Percentiles rank a stretch among this genome's conserved stretches.
phyloP scores from a whole-genome alignment of 192 early-diverging fungal genomes.

The Coemansia sp. region DNA sequence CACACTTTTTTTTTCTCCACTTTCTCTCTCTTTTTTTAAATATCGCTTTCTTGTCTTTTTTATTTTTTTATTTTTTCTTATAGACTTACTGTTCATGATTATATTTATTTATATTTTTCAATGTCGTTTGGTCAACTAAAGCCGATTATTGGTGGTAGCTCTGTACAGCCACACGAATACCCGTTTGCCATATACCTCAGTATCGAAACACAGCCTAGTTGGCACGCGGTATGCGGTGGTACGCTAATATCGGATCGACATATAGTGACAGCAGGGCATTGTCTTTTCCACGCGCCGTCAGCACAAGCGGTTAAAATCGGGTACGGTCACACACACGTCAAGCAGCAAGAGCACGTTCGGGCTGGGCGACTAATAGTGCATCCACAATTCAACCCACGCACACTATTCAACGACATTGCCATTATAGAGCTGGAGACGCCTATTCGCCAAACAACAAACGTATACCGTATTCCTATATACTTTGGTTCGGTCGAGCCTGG shows the following conservation, averaged over 20 bases:
- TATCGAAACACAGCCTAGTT: constrained; percentile 39
- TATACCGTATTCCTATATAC: constrained; percentile 38
- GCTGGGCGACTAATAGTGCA: constrained; percentile 14
- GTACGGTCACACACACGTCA: constrained; percentile 23
- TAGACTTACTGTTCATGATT: background rate
- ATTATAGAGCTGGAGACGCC: constrained; percentile 30
- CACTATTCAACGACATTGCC: constrained; percentile 52
- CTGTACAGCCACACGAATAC: constrained; percentile 26
- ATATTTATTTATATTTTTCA: background rate
- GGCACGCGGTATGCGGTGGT: constrained; percentile 52
- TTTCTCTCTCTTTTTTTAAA: background rate
- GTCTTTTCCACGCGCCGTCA: constrained; percentile 29
- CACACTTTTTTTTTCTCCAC: no score
- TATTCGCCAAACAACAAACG: background rate
- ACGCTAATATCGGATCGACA: constrained; percentile 38
- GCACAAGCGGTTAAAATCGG: constrained; percentile 21
- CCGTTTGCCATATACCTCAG: constrained; percentile 51
- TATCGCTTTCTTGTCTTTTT: background rate
- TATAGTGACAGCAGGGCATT: constrained; percentile 55
- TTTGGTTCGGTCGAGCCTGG: constrained; percentile 31
- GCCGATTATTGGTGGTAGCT: constrained; percentile 45
- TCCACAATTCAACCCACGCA: constrained; percentile 28
- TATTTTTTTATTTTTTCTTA: background rate
- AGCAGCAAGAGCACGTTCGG: constrained; percentile 6
- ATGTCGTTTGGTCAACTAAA: constrained; percentile 43